phyloP scores from a whole-genome alignment of 2,329 filamentous ascomycete genomes.

The Aureobasidium namibiae region DNA sequence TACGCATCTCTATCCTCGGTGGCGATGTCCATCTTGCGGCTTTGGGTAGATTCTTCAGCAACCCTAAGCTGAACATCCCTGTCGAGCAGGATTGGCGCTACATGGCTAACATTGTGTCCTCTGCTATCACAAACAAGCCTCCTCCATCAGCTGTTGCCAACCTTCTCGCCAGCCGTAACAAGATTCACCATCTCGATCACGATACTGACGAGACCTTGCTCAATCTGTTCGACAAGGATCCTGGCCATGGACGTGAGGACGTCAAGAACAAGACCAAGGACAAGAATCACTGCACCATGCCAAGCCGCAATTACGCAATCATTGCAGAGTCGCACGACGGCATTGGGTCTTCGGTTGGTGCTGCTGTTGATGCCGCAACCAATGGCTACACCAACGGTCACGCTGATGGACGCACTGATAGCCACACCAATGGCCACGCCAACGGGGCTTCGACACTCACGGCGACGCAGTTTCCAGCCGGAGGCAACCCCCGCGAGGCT shows the following conservation, averaged over 20 bases:
- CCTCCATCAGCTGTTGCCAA: conserved; percentile 59
- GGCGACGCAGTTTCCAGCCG: conserved; percentile 8
- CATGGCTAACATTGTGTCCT: conserved; percentile 57
- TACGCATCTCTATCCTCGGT: conserved; percentile 54
- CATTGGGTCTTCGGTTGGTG: neutral
- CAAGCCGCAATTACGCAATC: conserved; percentile 56
- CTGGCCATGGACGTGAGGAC: conserved; percentile 34
- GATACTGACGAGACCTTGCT: conserved; percentile 58
- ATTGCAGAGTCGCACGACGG: conserved; percentile 44
- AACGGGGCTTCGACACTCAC: conserved; percentile 10
- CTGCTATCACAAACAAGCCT: conserved; percentile 60
- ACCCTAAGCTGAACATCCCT: conserved; percentile 48
- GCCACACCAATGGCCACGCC: conserved; percentile 16
- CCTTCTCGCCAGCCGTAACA: conserved; percentile 53
- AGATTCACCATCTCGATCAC: conserved; percentile 55
- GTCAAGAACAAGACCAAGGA: conserved; percentile 54
- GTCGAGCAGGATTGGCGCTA: conserved; percentile 53
- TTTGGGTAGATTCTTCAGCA: conserved; percentile 56
- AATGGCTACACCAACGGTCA: conserved; percentile 18
- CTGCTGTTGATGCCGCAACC: neutral
- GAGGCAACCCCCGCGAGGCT: conserved; percentile 54
- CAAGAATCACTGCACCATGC: conserved; percentile 81
- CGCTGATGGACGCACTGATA: conserved; percentile 17
- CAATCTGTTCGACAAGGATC: conserved; percentile 54
- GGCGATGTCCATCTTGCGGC: conserved; percentile 59